Percentiles rank a stretch among this genome's conserved stretches.
Evolutionary conservation across 2,329 filamentous ascomycete genomes (phyloP).

Genomic region (Colletotrichum coccodes): DNA sequence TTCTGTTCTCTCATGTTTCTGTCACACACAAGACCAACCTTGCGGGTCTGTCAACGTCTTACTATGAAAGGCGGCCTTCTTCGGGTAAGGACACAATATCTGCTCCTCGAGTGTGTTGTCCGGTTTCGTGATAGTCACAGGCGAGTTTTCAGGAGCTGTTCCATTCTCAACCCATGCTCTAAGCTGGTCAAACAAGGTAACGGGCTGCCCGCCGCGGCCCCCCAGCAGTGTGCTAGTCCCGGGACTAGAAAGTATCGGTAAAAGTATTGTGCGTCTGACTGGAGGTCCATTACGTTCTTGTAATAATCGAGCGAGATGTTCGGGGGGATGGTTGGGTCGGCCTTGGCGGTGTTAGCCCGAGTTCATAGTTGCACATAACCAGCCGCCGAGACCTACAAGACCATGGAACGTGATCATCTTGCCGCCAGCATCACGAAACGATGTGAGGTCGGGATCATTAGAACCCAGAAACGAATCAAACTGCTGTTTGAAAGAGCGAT

Average conservation of each 20-base stretch:
- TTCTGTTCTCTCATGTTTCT: not conserved
- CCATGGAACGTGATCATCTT: conserved; percentile 62
- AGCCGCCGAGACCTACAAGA: conserved; percentile 18
- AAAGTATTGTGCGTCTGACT: conserved; percentile 40
- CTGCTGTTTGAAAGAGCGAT: not conserved
- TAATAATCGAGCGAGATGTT: conserved; percentile 36
- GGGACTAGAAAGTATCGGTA: conserved; percentile 44
- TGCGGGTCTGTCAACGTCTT: too few species aligned
- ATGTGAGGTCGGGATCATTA: conserved; percentile 40
- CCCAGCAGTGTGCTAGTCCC: conserved; percentile 44
- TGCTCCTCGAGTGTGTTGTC: not conserved
- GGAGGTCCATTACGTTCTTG: conserved; percentile 32
- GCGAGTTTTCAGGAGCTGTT: conserved; percentile 35
- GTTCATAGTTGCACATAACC: not conserved
- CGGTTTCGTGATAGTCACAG: conserved; percentile 1
- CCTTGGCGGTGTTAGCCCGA: not conserved
- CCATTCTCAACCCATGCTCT: conserved; percentile 44
- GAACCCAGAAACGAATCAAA: conserved; percentile 37
- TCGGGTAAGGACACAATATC: conserved; percentile 4
- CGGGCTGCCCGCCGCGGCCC: conserved; percentile 40
- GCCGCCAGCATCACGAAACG: conserved; percentile 51
- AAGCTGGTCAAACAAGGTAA: conserved; percentile 38
- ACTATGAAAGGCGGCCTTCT: not conserved
- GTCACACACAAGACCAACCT: not conserved
- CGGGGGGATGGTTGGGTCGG: not conserved